These are phyloP conservation scores for Botryotinia globosa DNA, from an alignment of 2,329 filamentous ascomycete species.

Conservation along the genomic window DNA sequence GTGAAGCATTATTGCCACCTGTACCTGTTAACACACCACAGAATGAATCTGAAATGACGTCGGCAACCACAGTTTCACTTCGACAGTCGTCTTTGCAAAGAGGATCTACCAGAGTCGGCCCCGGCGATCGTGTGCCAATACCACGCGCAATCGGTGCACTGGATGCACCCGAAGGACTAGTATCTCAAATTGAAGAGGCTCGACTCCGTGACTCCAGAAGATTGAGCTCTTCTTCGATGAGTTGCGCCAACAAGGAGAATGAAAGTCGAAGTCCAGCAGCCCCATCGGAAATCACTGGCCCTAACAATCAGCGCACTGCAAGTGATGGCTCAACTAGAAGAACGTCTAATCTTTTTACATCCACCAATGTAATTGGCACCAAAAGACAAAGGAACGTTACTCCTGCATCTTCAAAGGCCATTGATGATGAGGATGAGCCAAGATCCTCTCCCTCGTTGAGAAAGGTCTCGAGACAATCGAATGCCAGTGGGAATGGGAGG, in stretches of 20 bases:
- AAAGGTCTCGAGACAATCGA: slow-evolving; percentile 30
- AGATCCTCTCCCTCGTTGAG: slow-evolving; percentile 27
- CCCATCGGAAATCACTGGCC: neutral
- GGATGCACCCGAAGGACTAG: neutral
- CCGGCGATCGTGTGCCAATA: neutral
- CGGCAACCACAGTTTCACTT: neutral
- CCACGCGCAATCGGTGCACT: neutral
- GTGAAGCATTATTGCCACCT: slow-evolving; percentile 35
- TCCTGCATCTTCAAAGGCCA: slow-evolving; percentile 45
- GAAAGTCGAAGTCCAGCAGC: neutral
- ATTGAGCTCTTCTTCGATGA: slow-evolving; percentile 12
- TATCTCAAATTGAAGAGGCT: slow-evolving; percentile 13
- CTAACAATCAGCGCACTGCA: neutral
- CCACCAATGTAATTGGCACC: slow-evolving; percentile 28
- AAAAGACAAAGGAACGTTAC: slow-evolving; percentile 50
- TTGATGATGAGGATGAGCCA: slow-evolving; percentile 49
- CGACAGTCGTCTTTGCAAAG: slow-evolving; percentile 6
- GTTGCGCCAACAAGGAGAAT: slow-evolving; percentile 14
- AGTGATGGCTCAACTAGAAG: slow-evolving; percentile 23
- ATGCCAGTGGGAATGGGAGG: slow-evolving; percentile 12
- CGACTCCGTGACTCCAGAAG: slow-evolving; percentile 2
- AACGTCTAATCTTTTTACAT: slow-evolving; percentile 26
- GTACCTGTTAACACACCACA: slow-evolving; percentile 34
- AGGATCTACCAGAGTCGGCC: neutral
- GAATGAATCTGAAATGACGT: slow-evolving; percentile 20